Conservation (phyloP, 2,329 filamentous ascomycete species). For the Cercospora sp. region DNA sequence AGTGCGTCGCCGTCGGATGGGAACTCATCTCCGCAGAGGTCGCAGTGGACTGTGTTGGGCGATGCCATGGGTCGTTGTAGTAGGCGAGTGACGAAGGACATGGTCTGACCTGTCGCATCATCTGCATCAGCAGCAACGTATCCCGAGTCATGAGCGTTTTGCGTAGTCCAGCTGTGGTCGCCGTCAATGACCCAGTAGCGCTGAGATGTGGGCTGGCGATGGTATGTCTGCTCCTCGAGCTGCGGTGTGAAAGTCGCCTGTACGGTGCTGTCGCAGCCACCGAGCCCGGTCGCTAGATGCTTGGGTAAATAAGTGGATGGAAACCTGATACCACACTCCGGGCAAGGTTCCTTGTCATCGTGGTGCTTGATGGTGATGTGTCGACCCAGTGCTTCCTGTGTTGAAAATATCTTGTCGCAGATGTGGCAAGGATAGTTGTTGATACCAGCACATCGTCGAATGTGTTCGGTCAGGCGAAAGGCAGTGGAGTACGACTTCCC, state of each 20-base stretch:
- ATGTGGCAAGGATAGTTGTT: slow-evolving; percentile 23
- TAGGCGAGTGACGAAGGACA: slow-evolving; percentile 23
- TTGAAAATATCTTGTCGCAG: slow-evolving; percentile 26
- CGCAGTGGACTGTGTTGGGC: slow-evolving; percentile 20
- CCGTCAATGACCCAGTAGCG: slow-evolving; percentile 29
- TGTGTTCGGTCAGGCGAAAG: slow-evolving; percentile 21
- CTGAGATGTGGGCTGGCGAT: slow-evolving; percentile 21
- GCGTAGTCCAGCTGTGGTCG: slow-evolving; percentile 22
- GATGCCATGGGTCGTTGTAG: slow-evolving; percentile 21
- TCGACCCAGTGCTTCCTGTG: slow-evolving; percentile 11
- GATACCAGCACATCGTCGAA: slow-evolving; percentile 23
- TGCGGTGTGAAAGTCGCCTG: slow-evolving; percentile 19
- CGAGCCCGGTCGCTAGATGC: slow-evolving; percentile 26
- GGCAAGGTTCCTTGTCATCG: slow-evolving; percentile 25
- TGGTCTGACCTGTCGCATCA: slow-evolving; percentile 21
- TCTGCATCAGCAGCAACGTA: slow-evolving; percentile 13
- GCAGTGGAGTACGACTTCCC: slow-evolving; percentile 26
- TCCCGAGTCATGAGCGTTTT: neutral
- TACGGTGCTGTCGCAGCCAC: slow-evolving; percentile 28
- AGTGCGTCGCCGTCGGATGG: slow-evolving; percentile 19
- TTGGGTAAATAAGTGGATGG: slow-evolving; percentile 22
- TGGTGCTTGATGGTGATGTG: slow-evolving; percentile 23
- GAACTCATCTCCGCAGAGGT: slow-evolving; percentile 27
- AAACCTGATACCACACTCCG: slow-evolving; percentile 27
- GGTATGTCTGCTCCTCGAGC: slow-evolving; percentile 16